Conservation (phyloP, 305 asterid species). For the Lippia alba region DNA sequence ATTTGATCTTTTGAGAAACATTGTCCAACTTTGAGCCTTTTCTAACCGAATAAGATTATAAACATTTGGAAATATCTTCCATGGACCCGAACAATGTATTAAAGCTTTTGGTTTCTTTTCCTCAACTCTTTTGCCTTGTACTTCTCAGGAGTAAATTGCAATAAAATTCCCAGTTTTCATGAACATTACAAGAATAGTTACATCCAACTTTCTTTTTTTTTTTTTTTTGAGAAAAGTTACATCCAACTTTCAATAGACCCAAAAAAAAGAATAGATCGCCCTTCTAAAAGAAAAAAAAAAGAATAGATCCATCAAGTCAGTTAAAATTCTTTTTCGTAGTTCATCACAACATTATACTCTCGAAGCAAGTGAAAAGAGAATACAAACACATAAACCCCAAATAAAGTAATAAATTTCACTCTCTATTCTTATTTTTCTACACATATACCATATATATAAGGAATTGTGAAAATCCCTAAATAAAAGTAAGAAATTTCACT, state of each 20-base stretch:
- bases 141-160: no score
- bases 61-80: no score
- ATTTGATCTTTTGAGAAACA: no score
- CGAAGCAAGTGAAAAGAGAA: background rate
- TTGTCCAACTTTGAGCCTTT: no score
- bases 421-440: no score
- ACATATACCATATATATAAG: background rate
- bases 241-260: background rate
- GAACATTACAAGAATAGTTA: no score
- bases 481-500: background rate
- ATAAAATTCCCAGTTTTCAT: background rate
- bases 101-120: constrained; percentile 5
- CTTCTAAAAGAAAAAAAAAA: no score
- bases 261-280: background rate
- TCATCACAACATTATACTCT: background rate
- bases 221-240: background rate
- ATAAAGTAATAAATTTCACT: no score
- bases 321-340: background rate
- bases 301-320: background rate
- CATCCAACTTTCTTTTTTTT: no score
- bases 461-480: background rate
- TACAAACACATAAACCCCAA: background rate
- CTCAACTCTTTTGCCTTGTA: no score
- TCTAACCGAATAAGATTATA: background rate
- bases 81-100: background rate